Percentiles rank a stretch among this genome's conserved stretches.
Evolutionary conservation across 2,329 filamentous ascomycete genomes (phyloP).

Genomic region (Pyrenophora teres): DNA sequence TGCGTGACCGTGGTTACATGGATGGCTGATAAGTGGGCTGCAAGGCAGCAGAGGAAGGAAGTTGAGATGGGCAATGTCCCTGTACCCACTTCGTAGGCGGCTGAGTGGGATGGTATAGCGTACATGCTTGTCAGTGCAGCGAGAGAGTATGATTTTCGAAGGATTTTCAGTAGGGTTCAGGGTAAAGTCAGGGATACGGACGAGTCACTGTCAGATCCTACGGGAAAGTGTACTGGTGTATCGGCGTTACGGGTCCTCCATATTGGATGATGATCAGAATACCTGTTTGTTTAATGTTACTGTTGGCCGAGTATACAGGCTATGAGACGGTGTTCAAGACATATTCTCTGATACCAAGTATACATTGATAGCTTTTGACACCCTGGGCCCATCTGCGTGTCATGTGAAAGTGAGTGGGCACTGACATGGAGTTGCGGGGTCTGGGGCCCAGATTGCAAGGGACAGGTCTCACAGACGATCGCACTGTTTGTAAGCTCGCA

Average conservation of each 20-base stretch:
- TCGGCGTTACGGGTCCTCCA: constrained; percentile 8
- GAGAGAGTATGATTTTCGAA: not conserved
- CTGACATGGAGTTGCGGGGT: not conserved
- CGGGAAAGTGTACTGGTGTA: constrained; percentile 12
- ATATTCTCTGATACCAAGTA: not conserved
- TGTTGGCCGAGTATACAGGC: constrained; percentile 6
- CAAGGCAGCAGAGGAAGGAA: constrained; percentile 41
- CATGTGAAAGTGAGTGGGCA: not conserved
- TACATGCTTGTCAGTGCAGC: too few relatives aligned
- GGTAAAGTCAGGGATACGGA: not conserved
- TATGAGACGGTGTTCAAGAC: not conserved
- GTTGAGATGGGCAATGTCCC: constrained; percentile 29
- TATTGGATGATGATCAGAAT: not conserved
- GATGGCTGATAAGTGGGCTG: constrained; percentile 46
- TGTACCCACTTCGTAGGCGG: not conserved
- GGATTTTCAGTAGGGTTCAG: not conserved
- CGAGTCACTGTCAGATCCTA: not conserved
- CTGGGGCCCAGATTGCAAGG: not conserved
- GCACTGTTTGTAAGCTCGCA: not conserved
- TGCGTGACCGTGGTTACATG: constrained; percentile 42
- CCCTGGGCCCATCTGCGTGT: too few relatives aligned
- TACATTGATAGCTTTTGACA: too few relatives aligned
- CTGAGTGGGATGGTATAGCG: not conserved
- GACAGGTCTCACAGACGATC: constrained; percentile 2
- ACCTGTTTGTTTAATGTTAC: constrained; percentile 4